phyloP scores from a whole-genome alignment of 2,329 filamentous ascomycete genomes.

The Shiraia bambusicola region DNA sequence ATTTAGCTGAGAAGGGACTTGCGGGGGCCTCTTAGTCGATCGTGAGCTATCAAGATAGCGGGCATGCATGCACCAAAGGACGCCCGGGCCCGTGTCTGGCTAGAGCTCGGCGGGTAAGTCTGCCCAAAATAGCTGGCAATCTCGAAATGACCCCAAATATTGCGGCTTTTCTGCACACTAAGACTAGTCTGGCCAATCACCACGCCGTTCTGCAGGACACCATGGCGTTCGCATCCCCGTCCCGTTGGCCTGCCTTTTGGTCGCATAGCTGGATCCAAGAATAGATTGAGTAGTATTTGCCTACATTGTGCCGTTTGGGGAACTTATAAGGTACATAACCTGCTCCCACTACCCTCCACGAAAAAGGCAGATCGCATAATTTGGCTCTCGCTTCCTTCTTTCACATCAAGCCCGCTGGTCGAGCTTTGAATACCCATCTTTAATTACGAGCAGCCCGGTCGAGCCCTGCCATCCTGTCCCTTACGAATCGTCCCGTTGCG shows the following conservation, averaged over 20 bases:
- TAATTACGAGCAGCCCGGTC: constrained; percentile 47
- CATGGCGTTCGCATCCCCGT: constrained; percentile 30
- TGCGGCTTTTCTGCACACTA: constrained; percentile 30
- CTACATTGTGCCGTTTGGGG: constrained; percentile 41
- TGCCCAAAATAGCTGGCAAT: constrained; percentile 44
- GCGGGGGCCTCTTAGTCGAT: constrained; percentile 33
- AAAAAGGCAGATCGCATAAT: constrained; percentile 50
- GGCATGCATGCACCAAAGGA: constrained; percentile 19
- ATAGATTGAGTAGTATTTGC: constrained; percentile 51
- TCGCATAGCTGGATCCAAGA: constrained; percentile 45
- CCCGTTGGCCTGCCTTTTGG: constrained; percentile 35
- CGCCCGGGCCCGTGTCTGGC: constrained; percentile 22
- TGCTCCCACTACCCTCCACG: constrained; percentile 32
- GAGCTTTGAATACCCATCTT: constrained; percentile 52
- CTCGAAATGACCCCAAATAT: constrained; percentile 41
- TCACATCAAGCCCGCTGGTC: constrained; percentile 50
- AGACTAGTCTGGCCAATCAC: constrained; percentile 35
- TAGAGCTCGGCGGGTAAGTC: constrained; percentile 40
- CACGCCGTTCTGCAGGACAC: constrained; percentile 14
- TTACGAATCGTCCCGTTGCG: constrained; percentile 45
- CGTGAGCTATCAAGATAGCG: constrained; percentile 27
- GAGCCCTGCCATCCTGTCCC: constrained; percentile 46
- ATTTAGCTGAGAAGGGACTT: constrained; percentile 38
- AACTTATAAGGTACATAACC: constrained; percentile 52
- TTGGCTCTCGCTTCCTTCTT: constrained; percentile 45